Conservation (phyloP, 2,329 filamentous ascomycete genomes). For the Epichloe festucae region DNA sequence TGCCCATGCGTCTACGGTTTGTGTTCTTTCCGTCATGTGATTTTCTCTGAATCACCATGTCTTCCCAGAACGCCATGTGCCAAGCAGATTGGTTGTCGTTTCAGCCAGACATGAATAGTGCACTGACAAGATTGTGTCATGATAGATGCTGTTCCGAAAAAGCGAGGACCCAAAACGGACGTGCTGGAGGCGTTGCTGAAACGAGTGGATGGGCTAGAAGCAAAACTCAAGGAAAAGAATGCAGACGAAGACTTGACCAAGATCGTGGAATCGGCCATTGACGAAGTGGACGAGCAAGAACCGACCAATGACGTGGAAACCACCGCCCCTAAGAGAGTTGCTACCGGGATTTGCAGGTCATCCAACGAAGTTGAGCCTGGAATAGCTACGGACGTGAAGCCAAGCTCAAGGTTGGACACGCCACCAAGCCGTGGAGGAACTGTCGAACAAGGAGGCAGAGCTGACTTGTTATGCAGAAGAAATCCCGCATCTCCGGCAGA, state of each 20-base stretch:
- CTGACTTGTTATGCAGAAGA: slow-evolving; percentile 22
- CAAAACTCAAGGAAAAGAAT: slow-evolving; percentile 60
- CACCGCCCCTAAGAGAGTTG: slow-evolving; percentile 27
- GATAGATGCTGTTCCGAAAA: slow-evolving; percentile 76
- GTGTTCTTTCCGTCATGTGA: slow-evolving; percentile 14
- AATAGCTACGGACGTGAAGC: not conserved
- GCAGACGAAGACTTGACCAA: slow-evolving; percentile 13
- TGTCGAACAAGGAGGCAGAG: not conserved
- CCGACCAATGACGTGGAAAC: slow-evolving; percentile 18
- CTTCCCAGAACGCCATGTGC: not conserved
- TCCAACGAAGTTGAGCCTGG: slow-evolving; percentile 2
- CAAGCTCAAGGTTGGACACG: not conserved
- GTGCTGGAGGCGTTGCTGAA: slow-evolving; percentile 75
- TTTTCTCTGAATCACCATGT: too few species aligned
- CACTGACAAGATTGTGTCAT: not conserved
- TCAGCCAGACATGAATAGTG: too few species aligned
- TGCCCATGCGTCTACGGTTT: slow-evolving; percentile 80
- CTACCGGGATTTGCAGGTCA: slow-evolving; percentile 21
- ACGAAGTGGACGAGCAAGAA: not conserved
- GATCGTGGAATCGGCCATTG: not conserved
- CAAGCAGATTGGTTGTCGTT: not conserved
- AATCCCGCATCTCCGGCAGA: slow-evolving; percentile 34
- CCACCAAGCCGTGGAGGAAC: not conserved
- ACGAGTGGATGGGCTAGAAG: slow-evolving; percentile 73
- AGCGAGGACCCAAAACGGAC: slow-evolving; percentile 80